These are phyloP conservation scores for Candida sakaeoensis DNA, from an alignment of 805 yeast species.

Conservation along the genomic window DNA sequence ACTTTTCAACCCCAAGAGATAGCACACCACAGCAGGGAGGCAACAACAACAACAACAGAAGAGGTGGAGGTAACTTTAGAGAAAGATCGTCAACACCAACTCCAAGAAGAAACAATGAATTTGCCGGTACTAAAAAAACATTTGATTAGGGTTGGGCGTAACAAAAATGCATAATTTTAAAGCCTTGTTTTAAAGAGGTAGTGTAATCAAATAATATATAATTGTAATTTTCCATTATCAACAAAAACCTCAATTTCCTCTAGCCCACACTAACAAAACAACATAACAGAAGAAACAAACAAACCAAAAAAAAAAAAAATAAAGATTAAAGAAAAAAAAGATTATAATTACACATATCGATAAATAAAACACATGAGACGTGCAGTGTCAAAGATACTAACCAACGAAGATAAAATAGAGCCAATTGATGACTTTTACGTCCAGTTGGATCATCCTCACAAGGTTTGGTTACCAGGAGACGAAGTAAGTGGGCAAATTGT, in stretches of 20 bases:
- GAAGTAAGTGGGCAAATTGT: slow-evolving; percentile 61
- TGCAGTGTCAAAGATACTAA: slow-evolving; percentile 46
- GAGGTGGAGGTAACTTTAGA: slow-evolving; percentile 31
- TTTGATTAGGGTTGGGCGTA: slow-evolving; percentile 57
- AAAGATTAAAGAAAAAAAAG: too few relatives aligned
- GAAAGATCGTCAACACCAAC: slow-evolving; percentile 50
- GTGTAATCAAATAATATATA: slow-evolving; percentile 3
- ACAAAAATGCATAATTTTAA: neutral
- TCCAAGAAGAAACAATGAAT: slow-evolving; percentile 59
- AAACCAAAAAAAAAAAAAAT: too few relatives aligned
- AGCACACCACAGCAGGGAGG: slow-evolving; percentile 26
- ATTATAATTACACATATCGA: too few relatives aligned
- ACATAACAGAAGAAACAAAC: too few relatives aligned
- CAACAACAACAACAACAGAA: slow-evolving; percentile 22
- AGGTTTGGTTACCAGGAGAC: slow-evolving; percentile 78
- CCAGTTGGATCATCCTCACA: slow-evolving; percentile 69
- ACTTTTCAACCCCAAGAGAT: slow-evolving; percentile 89
- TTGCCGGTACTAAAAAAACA: slow-evolving; percentile 82
- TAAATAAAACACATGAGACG: slow-evolving; percentile 36
- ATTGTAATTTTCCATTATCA: neutral
- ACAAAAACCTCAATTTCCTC: slow-evolving; percentile 3
- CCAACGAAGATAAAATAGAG: slow-evolving; percentile 27
- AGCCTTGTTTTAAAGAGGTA: slow-evolving; percentile 5
- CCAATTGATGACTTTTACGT: slow-evolving; percentile 64
- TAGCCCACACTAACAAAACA: too few relatives aligned